A percentile compares a stretch with the other conserved stretches of the same genome.
These are phyloP conservation scores for Aspergillus sclerotioniger DNA, from an alignment of 495 filamentous ascomycete species.

Conservation along the genomic window DNA sequence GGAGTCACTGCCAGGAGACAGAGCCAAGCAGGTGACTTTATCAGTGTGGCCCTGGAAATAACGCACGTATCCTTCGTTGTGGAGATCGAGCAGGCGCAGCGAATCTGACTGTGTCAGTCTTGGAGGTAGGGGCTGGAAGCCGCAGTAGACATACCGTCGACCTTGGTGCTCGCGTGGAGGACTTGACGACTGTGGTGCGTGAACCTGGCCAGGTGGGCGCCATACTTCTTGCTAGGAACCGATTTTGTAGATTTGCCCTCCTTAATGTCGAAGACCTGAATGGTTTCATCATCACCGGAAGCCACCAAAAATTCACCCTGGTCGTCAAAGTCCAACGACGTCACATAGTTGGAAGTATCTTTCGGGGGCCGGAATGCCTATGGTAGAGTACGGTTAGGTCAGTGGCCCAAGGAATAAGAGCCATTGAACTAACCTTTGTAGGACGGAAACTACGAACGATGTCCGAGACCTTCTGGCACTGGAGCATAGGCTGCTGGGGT, in stretches of 20 bases:
- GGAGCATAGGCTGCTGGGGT: slow-evolving; percentile 28
- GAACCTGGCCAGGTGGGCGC: slow-evolving; percentile 89
- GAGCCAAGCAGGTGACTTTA: slow-evolving; percentile 73
- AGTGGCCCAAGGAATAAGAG: not conserved
- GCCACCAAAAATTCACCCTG: slow-evolving; percentile 85
- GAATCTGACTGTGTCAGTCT: slow-evolving; percentile 52
- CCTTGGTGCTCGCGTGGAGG: slow-evolving; percentile 92
- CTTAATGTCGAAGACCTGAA: slow-evolving; percentile 90
- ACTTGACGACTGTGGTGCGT: slow-evolving; percentile 84
- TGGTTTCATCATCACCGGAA: slow-evolving; percentile 84
- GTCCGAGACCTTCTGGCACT: slow-evolving; percentile 45
- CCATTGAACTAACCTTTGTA: slow-evolving; percentile 39
- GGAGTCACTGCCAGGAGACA: slow-evolving; percentile 66
- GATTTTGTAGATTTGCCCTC: slow-evolving; percentile 84
- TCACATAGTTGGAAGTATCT: slow-evolving; percentile 42
- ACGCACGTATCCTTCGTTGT: slow-evolving; percentile 90
- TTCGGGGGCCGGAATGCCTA: slow-evolving; percentile 42
- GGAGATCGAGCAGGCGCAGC: slow-evolving; percentile 86
- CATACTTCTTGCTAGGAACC: slow-evolving; percentile 88
- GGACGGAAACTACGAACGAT: slow-evolving; percentile 47
- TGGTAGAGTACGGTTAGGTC: slow-evolving; percentile 16
- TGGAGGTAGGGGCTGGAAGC: not conserved
- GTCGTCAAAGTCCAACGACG: slow-evolving; percentile 94
- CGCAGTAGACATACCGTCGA: slow-evolving; percentile 54
- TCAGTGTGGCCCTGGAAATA: slow-evolving; percentile 90